These are phyloP conservation scores for Ogataea dorogensis DNA, from an alignment of 805 yeast genomes.

Conservation along the genomic window DNA sequence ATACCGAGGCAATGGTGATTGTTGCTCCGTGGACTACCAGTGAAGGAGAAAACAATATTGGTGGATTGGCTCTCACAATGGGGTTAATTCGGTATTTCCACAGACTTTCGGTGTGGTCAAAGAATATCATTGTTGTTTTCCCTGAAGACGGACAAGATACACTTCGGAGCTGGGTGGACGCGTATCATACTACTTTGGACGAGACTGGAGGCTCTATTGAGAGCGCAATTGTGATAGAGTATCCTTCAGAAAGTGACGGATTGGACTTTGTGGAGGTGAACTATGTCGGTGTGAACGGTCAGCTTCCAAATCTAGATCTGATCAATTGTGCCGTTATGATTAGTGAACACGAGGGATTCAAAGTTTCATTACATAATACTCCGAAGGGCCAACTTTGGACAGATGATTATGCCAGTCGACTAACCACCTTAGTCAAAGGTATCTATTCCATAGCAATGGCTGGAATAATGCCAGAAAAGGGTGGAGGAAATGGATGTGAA, in stretches of 20 bases:
- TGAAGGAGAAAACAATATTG: conserved; percentile 64
- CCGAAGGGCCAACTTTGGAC: conserved; percentile 45
- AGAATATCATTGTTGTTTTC: conserved; percentile 82
- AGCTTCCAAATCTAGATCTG: conserved; percentile 89
- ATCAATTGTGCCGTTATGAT: conserved; percentile 77
- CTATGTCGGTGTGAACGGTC: conserved; percentile 93
- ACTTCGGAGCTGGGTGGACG: conserved; percentile 86
- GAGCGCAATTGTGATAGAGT: conserved; percentile 84
- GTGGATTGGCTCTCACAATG: conserved; percentile 73
- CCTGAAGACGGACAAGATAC: conserved; percentile 70
- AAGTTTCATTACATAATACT: conserved; percentile 62
- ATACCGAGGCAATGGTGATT: conserved; percentile 90
- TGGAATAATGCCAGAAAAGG: conserved; percentile 46
- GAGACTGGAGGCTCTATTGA: conserved; percentile 92
- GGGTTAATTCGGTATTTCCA: conserved; percentile 78
- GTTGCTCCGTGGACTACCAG: conserved; percentile 84
- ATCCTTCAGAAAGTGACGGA: conserved; percentile 58
- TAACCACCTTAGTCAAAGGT: conserved; percentile 59
- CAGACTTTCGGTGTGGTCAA: conserved; percentile 92
- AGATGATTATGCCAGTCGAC: conserved; percentile 52
- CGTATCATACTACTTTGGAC: conserved; percentile 82
- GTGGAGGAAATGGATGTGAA: conserved; percentile 65
- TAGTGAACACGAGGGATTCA: conserved; percentile 72
- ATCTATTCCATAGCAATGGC: conserved; percentile 67
- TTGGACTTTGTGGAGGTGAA: conserved; percentile 71